phyloP scores from a whole-genome alignment of 1,284 basidiomycete species.

The Pyrrhoderma noxium region DNA sequence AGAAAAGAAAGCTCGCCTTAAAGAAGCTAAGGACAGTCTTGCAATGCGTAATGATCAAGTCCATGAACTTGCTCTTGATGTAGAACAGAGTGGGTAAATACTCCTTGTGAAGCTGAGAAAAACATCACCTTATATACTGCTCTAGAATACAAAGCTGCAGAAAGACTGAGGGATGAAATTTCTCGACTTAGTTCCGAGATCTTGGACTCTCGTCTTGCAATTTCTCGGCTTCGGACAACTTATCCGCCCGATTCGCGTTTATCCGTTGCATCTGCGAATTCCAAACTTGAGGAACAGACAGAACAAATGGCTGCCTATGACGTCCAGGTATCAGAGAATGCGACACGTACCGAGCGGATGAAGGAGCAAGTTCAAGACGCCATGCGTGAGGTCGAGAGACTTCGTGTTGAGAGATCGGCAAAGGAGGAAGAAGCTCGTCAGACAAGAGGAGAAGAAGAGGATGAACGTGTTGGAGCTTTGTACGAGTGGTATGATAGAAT shows the following conservation, averaged over 20 bases:
- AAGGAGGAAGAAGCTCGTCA: slow-evolving; percentile 61
- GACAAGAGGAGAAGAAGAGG: slow-evolving; percentile 57
- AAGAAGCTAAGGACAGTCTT: slow-evolving; percentile 54
- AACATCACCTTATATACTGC: background rate
- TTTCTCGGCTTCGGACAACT: slow-evolving; percentile 70
- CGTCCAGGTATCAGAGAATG: slow-evolving; percentile 43
- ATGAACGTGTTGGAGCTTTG: slow-evolving; percentile 50
- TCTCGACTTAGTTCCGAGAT: slow-evolving; percentile 62
- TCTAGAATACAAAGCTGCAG: slow-evolving; percentile 53
- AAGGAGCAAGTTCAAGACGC: slow-evolving; percentile 51
- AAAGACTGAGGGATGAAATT: slow-evolving; percentile 46
- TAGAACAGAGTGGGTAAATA: slow-evolving; percentile 51
- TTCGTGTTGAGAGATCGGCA: slow-evolving; percentile 58
- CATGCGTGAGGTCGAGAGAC: slow-evolving; percentile 53
- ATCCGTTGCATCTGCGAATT: slow-evolving; percentile 63
- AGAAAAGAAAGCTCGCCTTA: slow-evolving; percentile 61
- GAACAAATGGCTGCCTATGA: slow-evolving; percentile 66
- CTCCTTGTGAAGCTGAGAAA: too few relatives aligned
- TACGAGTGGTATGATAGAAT: slow-evolving; percentile 66
- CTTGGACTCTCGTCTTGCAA: slow-evolving; percentile 68
- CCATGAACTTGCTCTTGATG: slow-evolving; percentile 50
- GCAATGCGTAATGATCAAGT: slow-evolving; percentile 56
- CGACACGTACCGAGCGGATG: slow-evolving; percentile 40
- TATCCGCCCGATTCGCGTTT: slow-evolving; percentile 67
- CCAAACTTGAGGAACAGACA: slow-evolving; percentile 64